Evolutionary conservation across 441 rosid genomes (phyloP), one percentile per base, ranked within the genome.

Genomic region (Brassica balearica): DNA sequence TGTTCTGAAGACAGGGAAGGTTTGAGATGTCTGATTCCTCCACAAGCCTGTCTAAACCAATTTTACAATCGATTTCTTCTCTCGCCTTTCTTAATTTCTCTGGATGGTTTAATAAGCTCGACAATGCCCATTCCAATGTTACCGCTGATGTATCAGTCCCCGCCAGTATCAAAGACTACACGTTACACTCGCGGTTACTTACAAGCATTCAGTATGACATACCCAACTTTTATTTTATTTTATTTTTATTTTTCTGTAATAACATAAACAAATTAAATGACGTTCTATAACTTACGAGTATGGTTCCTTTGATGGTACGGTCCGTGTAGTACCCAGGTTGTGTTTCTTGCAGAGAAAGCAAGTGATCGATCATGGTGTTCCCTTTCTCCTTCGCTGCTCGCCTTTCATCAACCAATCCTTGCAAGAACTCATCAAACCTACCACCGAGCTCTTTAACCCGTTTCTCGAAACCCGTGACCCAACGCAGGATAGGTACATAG

Each of bases 41-140:
- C 0, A 90, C 4, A 6, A 88, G 79, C 11, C 69, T 51, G 8
- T 75, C 69, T 14, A 32, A 69, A 0, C 90, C 90, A 3, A 83
- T 61, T 59, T 67, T 61, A 4, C 11, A 14, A 6, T 87, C 86
- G 5, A 90, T 9, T 34, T 90, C 94, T 0, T 15, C 59, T 75
- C 25, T 81, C 0, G 86, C 89, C 68, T 87, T 88, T 55, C 73
- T 8, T 7, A 86, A 19, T 0, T 36, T 27, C 0, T 63, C 27
- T 1, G 84, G 86, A 62, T 88, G 73, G 81, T 88, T 88, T 8
- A 86, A 71, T 9, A 53, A 46, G 46, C 63, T 82, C 2, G 87
- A 61, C 82, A 89, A 68, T n/a, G 88, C 91, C 90, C 91, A 87
- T 62, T 87, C 89, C 20, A 89, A 2, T 8, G 87, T 83, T 5